Evolutionary conservation across 371 early-diverging fungal species (phyloP).

Genomic region (Lichtheimia ramosa): DNA sequence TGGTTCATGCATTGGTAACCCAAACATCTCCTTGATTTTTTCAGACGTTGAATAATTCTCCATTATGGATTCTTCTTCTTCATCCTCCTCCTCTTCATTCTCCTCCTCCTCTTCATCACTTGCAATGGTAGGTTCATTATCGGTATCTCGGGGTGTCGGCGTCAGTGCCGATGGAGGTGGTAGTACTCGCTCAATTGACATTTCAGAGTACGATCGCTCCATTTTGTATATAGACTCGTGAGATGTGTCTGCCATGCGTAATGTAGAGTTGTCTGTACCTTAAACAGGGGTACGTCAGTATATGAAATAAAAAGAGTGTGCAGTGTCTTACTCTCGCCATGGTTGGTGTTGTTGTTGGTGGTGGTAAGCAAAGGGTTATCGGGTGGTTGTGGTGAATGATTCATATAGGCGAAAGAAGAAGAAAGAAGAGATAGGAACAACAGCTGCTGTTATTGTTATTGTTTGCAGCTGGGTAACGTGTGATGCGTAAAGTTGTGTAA

Average conservation of each 20-base stretch:
- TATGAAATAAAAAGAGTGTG: too few species aligned
- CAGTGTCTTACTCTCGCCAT: too few species aligned
- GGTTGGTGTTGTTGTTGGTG: too few species aligned
- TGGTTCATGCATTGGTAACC: constrained; percentile 15
- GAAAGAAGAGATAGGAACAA: too few species aligned
- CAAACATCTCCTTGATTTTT: constrained; percentile 10
- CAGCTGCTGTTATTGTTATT: too few species aligned
- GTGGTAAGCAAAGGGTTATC: too few species aligned
- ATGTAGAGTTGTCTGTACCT: too few species aligned
- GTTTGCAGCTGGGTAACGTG: too few species aligned
- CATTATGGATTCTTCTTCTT: neutral
- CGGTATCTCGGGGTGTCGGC: neutral
- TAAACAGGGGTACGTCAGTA: too few species aligned
- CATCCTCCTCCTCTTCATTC: constrained; percentile 10
- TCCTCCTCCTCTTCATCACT: constrained; percentile 13
- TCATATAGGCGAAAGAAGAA: too few species aligned
- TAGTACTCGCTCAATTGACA: constrained; percentile 27
- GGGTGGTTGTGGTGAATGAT: too few species aligned
- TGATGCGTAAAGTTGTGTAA: too few species aligned
- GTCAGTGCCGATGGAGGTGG: neutral
- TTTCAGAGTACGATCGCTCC: constrained; percentile 20
- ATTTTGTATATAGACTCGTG: neutral
- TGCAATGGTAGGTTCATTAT: constrained; percentile 8
- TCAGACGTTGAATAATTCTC: neutral
- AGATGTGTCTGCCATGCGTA: neutral